Conservation (phyloP, 345 rosid genomes). For the Crucihimalaya himalaica region DNA sequence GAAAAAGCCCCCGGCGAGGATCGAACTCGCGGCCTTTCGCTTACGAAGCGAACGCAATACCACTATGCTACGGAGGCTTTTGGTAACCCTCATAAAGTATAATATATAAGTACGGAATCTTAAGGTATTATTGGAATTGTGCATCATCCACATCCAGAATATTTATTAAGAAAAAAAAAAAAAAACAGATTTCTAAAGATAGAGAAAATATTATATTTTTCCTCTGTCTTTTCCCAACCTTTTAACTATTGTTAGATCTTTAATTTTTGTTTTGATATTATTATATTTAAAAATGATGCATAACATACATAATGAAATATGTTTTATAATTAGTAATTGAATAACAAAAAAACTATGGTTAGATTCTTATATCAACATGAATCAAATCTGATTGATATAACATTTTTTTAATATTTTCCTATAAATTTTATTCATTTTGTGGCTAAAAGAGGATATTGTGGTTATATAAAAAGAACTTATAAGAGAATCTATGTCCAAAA, state of each 20-base stretch:
- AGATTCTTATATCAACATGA: neutral
- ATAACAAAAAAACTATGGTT: neutral
- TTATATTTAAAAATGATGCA: neutral
- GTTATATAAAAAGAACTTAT: neutral
- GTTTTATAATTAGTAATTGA: neutral
- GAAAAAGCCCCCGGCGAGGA: conserved; percentile 71
- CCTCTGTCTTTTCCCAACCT: neutral
- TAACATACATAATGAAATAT: neutral
- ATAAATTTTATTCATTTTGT: neutral
- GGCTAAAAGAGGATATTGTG: no score
- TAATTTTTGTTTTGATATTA: neutral
- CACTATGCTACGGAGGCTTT: conserved; percentile 97
- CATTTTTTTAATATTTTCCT: no score
- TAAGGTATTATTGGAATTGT: neutral
- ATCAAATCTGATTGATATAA: neutral
- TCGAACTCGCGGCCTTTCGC: conserved; percentile 99
- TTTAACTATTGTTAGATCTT: no score
- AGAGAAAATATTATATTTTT: neutral
- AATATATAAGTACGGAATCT: fast-evolving
- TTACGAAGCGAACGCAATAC: conserved; percentile 99
- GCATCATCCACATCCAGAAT: neutral
- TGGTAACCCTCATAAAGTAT: fast-evolving
- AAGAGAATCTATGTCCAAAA: no score
- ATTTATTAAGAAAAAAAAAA: no score
- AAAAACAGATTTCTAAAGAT: neutral